phyloP scores from a whole-genome alignment of 2,329 filamentous ascomycete genomes.

The Fusarium tupiense region DNA sequence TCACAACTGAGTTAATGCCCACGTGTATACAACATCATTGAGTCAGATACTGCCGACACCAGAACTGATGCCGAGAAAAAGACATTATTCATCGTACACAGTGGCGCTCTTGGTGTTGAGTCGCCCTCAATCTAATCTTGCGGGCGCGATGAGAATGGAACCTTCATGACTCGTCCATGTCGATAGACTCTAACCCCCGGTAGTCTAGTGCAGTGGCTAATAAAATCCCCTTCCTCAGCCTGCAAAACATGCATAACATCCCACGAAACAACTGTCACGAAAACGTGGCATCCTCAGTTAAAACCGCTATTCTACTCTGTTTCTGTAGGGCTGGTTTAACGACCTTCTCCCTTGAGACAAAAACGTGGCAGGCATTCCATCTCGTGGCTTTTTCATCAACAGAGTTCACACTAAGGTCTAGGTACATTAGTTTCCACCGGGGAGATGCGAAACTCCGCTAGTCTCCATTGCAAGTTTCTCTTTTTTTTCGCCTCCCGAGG shows the following conservation, averaged over 20 bases:
- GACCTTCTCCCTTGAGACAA: background rate
- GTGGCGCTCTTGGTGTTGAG: background rate
- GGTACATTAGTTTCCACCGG: background rate
- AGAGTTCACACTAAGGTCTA: background rate
- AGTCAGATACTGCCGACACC: background rate
- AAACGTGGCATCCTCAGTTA: background rate
- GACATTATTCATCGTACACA: background rate
- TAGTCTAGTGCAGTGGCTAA: background rate
- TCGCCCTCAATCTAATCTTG: background rate
- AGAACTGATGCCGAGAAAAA: background rate
- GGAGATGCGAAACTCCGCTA: background rate
- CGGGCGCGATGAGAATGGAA: background rate
- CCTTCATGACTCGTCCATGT: background rate
- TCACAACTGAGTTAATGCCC: no score
- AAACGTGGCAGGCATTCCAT: background rate
- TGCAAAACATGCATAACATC: background rate
- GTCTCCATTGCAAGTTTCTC: background rate
- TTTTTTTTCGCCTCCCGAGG: background rate
- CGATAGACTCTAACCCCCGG: background rate
- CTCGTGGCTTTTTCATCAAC: background rate
- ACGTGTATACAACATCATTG: background rate
- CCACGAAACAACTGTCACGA: background rate
- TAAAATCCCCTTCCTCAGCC: no score
- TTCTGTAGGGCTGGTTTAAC: background rate
- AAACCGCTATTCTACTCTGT: fast-evolving